Evolutionary conservation across 345 rosid genomes (phyloP).

Genomic region (Nephelium lappaceum): DNA sequence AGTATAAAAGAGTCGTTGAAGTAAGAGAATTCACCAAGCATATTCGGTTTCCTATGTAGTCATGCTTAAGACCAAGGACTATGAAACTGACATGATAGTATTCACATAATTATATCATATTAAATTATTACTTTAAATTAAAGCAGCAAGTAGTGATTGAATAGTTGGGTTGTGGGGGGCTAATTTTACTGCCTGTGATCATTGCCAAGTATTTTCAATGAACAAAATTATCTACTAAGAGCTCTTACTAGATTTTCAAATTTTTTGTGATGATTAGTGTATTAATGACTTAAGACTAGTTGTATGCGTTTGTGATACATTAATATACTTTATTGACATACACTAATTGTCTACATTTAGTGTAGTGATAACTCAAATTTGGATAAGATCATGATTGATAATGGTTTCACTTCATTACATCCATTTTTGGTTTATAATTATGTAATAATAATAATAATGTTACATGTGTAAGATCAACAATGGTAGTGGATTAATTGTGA

Average conservation of each 20-base stretch:
- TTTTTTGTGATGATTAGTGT: too few relatives aligned
- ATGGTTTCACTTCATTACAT: too few relatives aligned
- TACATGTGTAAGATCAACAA: too few relatives aligned
- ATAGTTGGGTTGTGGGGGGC: not conserved
- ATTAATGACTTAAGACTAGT: too few relatives aligned
- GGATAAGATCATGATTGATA: too few relatives aligned
- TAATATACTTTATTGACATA: too few relatives aligned
- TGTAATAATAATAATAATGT: too few relatives aligned
- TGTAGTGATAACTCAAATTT: too few relatives aligned
- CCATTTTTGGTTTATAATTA: too few relatives aligned
- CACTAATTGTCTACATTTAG: too few relatives aligned
- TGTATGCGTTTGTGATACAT: too few relatives aligned
- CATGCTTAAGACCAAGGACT: conserved; percentile 4
- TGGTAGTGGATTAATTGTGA: not conserved
- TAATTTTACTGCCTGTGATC: not conserved
- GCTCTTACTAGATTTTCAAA: too few relatives aligned
- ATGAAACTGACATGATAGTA: not conserved
- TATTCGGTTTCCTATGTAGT: conserved; percentile 47
- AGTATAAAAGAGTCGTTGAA: conserved; percentile 38
- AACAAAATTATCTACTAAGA: not conserved
- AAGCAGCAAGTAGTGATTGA: not conserved
- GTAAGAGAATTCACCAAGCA: conserved; percentile 46
- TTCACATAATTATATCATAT: not conserved
- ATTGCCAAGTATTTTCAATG: not conserved
- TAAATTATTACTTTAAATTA: not conserved